Evolutionary conservation across 495 filamentous ascomycete species (phyloP), one percentile per base, ranked within the genome.

Genomic region (Baudoinia panamericana): DNA sequence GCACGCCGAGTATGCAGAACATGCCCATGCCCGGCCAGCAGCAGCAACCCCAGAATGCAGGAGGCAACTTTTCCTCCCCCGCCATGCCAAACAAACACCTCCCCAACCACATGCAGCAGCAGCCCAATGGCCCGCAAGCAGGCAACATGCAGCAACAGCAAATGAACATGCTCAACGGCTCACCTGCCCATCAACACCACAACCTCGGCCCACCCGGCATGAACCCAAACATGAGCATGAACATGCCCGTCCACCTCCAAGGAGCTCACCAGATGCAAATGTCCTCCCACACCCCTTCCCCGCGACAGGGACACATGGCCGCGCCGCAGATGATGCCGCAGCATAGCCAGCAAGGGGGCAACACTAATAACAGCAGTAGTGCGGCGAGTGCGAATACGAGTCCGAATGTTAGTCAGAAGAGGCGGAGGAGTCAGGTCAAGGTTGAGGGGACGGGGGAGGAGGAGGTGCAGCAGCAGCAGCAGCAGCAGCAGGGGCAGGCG

Each of bases 371-470:
- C 30, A 71, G 66, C 41, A 68, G 66, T 43, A 79, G 70, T n/a
- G 80, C 71, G 0, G 75, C 75, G 2, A 87, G 81, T 50, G 79
- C 82, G 5, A 92, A 83, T 55, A 88, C 86, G 3, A 92, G 84
- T 38, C 86, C 86, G 8, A 76, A 70, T 32, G 30, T 39, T 8
- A 80, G 78, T 55, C 87, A 90, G 62, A 74, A 84, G 43, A 69
- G 86, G 41, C 66, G 84, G 28, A 65, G 77, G 8, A 86, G 82
- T 43, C 73, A 73, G 3, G 80, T 88, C 35, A 90, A 92, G 63
- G 63, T 68, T 25, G 84, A 88, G 42, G 71, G 66, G 13, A 82
- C 87, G 13, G 73, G 73, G 16, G 64, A 56, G 1, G 50, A 44
- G n/a, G 53, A 44, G 20, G 51, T 39, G 7, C 41, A 53, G 26